Conservation (phyloP, 1,284 basidiomycete species). For the Retiboletus flavoniger region DNA sequence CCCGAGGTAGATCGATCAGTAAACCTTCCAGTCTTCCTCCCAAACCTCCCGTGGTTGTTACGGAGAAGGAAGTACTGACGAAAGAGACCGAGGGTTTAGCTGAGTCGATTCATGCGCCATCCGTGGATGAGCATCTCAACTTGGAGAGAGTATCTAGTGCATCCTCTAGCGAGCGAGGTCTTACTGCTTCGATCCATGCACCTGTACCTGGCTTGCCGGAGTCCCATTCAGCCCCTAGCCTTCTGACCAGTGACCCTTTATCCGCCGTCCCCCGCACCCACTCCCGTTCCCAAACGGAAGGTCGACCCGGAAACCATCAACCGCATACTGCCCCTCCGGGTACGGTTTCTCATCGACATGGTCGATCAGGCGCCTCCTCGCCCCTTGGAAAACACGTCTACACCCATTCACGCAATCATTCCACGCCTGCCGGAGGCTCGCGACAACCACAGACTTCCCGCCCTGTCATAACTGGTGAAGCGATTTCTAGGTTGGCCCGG, state of each 20-base stretch:
- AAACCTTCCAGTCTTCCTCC: slow-evolving; percentile 16
- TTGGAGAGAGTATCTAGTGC: slow-evolving; percentile 14
- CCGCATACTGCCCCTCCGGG: slow-evolving; percentile 26
- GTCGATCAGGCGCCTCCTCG: slow-evolving; percentile 42
- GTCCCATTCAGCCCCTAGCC: slow-evolving; percentile 31
- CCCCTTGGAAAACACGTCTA: slow-evolving; percentile 37
- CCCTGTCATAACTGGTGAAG: slow-evolving; percentile 66
- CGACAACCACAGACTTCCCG: slow-evolving; percentile 50
- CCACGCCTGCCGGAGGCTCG: slow-evolving; percentile 47
- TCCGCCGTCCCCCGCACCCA: slow-evolving; percentile 34
- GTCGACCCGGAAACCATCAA: slow-evolving; percentile 36
- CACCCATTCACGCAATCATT: slow-evolving; percentile 58
- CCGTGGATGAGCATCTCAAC: slow-evolving; percentile 17
- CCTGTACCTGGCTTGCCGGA: slow-evolving; percentile 35
- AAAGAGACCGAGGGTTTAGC: slow-evolving; percentile 24
- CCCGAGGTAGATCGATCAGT: slow-evolving; percentile 18
- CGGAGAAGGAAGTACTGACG: slow-evolving; percentile 15
- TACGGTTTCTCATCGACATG: slow-evolving; percentile 32
- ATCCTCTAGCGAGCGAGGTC: slow-evolving; percentile 28
- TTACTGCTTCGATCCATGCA: slow-evolving; percentile 50
- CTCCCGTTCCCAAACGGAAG: slow-evolving; percentile 53
- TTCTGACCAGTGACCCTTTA: slow-evolving; percentile 9
- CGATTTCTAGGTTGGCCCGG: slow-evolving; percentile 59
- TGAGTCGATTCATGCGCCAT: slow-evolving; percentile 30
- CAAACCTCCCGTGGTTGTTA: slow-evolving; percentile 8